These are phyloP conservation scores for Verticillium isaacii DNA, from an alignment of 2,329 filamentous ascomycete genomes.

Conservation along the genomic window DNA sequence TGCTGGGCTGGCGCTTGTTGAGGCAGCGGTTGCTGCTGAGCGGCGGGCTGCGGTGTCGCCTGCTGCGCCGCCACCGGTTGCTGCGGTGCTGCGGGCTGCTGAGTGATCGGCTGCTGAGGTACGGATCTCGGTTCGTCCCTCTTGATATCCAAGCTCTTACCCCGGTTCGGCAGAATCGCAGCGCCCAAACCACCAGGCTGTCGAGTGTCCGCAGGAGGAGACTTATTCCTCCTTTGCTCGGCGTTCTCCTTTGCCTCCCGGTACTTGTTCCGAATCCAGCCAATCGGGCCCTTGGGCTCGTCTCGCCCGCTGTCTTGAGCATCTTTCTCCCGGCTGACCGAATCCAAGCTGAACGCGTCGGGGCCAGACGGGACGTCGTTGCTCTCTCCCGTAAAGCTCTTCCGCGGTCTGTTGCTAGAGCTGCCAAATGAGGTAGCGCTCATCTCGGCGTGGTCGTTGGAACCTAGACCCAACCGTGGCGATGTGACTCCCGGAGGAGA, in stretches of 20 bases:
- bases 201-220: slow-evolving; percentile 39
- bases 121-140: slow-evolving; percentile 26
- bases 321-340: neutral
- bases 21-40: neutral
- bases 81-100: slow-evolving; percentile 2
- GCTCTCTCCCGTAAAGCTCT: slow-evolving; percentile 47
- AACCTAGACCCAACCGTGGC: slow-evolving; percentile 46
- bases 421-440: slow-evolving; percentile 68
- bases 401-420: slow-evolving; percentile 41
- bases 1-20: too few species aligned
- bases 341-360: neutral
- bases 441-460: slow-evolving; percentile 58
- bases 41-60: neutral
- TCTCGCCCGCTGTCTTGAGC: slow-evolving; percentile 24
- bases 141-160: slow-evolving; percentile 34
- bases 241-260: slow-evolving; percentile 53
- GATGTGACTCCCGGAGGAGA: slow-evolving; percentile 35
- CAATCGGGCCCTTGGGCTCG: slow-evolving; percentile 46
- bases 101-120: neutral
- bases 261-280: slow-evolving; percentile 58
- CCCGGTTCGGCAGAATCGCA: slow-evolving; percentile 23
- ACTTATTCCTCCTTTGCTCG: slow-evolving; percentile 52
- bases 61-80: neutral
- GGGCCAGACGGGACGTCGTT: slow-evolving; percentile 30
- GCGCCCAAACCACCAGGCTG: slow-evolving; percentile 17